Percentiles rank a stretch among this genome's conserved stretches.
phyloP scores from a whole-genome alignment of 441 rosid genomes.

The Gossypium aridum region DNA sequence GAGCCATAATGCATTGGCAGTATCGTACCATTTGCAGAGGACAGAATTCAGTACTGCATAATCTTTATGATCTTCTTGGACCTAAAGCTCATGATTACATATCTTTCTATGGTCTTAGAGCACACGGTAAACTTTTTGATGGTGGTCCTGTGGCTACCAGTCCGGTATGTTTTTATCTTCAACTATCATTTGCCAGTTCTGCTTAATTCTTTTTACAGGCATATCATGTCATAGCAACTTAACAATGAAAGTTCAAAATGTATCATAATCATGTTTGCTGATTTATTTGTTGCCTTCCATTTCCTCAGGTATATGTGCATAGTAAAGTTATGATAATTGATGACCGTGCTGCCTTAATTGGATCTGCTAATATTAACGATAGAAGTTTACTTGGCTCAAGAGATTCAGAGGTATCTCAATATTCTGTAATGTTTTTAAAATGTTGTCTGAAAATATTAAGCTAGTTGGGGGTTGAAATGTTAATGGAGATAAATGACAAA shows the following conservation, averaged over 20 bases:
- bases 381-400: constrained; percentile 98
- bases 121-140: constrained; percentile 77
- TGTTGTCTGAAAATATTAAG: constrained; percentile 1
- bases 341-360: constrained; percentile 67
- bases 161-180: constrained; percentile 48
- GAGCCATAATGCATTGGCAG: constrained; percentile 99
- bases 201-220: not conserved
- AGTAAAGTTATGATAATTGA: constrained; percentile 93
- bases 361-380: constrained; percentile 96
- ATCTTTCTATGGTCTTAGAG: constrained; percentile 92
- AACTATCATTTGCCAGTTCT: not conserved
- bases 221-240: not conserved
- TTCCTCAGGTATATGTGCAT: constrained; percentile 86
- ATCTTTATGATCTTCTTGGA: constrained; percentile 70
- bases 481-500: not conserved
- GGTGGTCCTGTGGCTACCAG: constrained; percentile 91
- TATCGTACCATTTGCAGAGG: constrained; percentile 93
- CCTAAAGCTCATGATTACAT: constrained; percentile 72
- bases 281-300: not conserved
- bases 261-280: not conserved
- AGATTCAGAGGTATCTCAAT: constrained; percentile 82
- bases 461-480: not conserved
- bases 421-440: not conserved
- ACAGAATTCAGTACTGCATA: constrained; percentile 77
- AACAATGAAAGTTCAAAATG: not conserved